These are phyloP conservation scores for Beauveria pseudobassiana DNA, from an alignment of 2,329 filamentous ascomycete species.

Conservation along the genomic window DNA sequence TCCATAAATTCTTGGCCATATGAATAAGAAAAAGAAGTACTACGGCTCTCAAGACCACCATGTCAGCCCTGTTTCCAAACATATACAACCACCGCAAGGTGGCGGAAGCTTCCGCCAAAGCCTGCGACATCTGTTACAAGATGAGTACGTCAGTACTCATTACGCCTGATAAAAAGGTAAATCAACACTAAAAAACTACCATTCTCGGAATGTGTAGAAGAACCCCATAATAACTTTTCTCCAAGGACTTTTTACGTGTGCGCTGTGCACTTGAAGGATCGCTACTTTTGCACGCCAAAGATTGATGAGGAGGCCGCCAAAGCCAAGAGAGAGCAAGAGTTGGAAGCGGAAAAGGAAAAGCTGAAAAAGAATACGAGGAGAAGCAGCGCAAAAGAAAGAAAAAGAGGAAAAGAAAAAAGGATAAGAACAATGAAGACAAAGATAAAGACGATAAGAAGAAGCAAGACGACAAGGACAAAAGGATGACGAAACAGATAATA, in stretches of 20 bases:
- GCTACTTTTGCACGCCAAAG: constrained; percentile 69
- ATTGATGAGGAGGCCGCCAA: constrained; percentile 60
- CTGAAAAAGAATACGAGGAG: constrained; percentile 74
- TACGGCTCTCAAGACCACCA: constrained; percentile 16
- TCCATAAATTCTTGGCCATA: background rate
- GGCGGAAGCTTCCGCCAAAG: constrained; percentile 72
- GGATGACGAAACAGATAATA: constrained; percentile 30
- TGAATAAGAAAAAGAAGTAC: background rate
- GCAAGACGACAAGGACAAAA: constrained; percentile 33
- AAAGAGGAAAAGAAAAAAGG: constrained; percentile 54
- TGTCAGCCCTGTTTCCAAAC: constrained; percentile 57
- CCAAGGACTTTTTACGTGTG: constrained; percentile 85
- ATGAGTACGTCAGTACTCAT: constrained; percentile 80
- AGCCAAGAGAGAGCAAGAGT: constrained; percentile 52
- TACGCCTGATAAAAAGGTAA: constrained; percentile 80
- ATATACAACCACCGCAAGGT: constrained; percentile 80
- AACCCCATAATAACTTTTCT: background rate
- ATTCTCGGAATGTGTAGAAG: background rate
- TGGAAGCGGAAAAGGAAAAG: constrained; percentile 56
- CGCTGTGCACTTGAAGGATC: constrained; percentile 71
- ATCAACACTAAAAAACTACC: background rate
- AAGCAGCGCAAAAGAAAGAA: constrained; percentile 61
- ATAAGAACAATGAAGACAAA: constrained; percentile 40
- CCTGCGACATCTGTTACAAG: constrained; percentile 90
- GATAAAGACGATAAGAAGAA: constrained; percentile 39